phyloP scores from a whole-genome alignment of 1,284 basidiomycete species.

The Fomitopsis pinicola region DNA sequence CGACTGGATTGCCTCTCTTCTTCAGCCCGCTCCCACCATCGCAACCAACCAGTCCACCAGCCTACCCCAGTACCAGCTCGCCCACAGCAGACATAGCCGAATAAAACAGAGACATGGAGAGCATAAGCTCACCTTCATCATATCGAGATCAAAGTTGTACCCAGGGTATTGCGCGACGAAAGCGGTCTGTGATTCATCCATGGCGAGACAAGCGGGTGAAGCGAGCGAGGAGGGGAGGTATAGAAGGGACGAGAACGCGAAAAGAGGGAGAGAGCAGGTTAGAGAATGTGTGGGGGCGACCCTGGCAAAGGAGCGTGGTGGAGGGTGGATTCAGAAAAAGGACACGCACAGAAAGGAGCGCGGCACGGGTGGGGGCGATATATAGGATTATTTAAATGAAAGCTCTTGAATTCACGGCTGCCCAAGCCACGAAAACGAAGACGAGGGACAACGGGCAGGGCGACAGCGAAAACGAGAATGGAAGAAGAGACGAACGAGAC shows the following conservation, averaged over 20 bases:
- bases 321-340: slow-evolving; percentile 36
- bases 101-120: not conserved
- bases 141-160: slow-evolving; percentile 76
- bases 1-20: no score
- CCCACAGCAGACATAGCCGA: not conserved
- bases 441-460: slow-evolving; percentile 12
- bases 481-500: slow-evolving; percentile 14
- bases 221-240: slow-evolving; percentile 26
- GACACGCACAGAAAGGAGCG: slow-evolving; percentile 51
- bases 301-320: slow-evolving; percentile 34
- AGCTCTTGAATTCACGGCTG: slow-evolving; percentile 33
- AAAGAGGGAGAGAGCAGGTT: slow-evolving; percentile 21
- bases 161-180: slow-evolving; percentile 63
- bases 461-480: slow-evolving; percentile 18
- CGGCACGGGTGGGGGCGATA: slow-evolving; percentile 29
- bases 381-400: slow-evolving; percentile 39
- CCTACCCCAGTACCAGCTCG: not conserved
- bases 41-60: not conserved
- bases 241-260: slow-evolving; percentile 32
- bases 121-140: slow-evolving; percentile 68
- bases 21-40: no score
- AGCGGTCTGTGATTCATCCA: slow-evolving; percentile 72
- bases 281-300: slow-evolving; percentile 31
- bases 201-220: slow-evolving; percentile 31
- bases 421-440: slow-evolving; percentile 29